Conservation (phyloP, 305 asterid species). For the Solanum hybrid region DNA sequence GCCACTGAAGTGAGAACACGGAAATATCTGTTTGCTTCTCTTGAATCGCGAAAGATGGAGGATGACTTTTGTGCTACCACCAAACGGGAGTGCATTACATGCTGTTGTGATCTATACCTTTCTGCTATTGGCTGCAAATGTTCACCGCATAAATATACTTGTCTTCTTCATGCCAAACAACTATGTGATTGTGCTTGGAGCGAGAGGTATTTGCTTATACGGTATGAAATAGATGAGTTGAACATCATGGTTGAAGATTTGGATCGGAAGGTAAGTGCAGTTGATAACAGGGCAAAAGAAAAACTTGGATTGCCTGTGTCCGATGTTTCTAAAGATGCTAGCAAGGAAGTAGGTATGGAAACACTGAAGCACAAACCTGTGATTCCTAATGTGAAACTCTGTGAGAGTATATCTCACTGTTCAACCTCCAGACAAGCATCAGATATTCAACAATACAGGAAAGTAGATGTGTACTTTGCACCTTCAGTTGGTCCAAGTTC, state of each 20-base stretch:
- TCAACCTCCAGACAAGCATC: not conserved
- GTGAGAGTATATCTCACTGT: not conserved
- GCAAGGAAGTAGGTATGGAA: not conserved
- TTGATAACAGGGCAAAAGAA: constrained; percentile 29
- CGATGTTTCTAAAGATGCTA: not conserved
- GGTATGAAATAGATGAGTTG: constrained; percentile 39
- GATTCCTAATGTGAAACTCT: not conserved
- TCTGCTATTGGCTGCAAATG: constrained; percentile 60
- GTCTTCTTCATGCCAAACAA: constrained; percentile 49
- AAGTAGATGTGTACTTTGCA: not conserved
- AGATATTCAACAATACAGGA: not conserved
- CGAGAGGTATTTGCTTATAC: constrained; percentile 30
- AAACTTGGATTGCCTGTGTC: constrained; percentile 23
- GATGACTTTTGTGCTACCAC: constrained; percentile 21
- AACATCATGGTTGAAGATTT: constrained; percentile 53
- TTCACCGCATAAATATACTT: constrained; percentile 49
- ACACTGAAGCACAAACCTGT: not conserved
- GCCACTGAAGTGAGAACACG: constrained; percentile 38
- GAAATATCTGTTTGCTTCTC: constrained; percentile 36
- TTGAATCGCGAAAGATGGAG: constrained; percentile 26
- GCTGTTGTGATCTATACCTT: constrained; percentile 60
- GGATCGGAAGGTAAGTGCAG: constrained; percentile 42
- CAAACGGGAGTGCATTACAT: constrained; percentile 56
- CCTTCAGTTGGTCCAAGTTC: not conserved
- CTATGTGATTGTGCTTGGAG: constrained; percentile 56